A percentile compares a stretch with the other conserved stretches of the same genome.
Evolutionary conservation across 2,329 filamentous ascomycete species (phyloP).

Genomic region (Akanthomyces lecanii): DNA sequence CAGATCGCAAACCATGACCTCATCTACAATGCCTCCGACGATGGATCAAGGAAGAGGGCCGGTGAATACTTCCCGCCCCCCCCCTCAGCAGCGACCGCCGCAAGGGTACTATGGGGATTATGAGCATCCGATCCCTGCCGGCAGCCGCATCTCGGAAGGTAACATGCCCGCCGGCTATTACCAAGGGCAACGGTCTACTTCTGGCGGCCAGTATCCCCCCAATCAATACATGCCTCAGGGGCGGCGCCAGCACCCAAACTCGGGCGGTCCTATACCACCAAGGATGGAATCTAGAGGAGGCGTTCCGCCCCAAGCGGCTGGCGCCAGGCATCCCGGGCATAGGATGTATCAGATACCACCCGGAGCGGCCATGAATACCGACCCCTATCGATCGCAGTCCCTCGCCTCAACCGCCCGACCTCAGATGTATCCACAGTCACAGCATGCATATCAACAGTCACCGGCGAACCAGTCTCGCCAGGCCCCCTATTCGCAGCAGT

Average conservation of each 20-base stretch:
- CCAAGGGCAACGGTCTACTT: slow-evolving; percentile 48
- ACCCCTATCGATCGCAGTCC: slow-evolving; percentile 88
- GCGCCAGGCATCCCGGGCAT: slow-evolving; percentile 44
- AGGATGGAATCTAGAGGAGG: slow-evolving; percentile 59
- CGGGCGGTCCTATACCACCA: slow-evolving; percentile 49
- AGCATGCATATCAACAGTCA: slow-evolving; percentile 57
- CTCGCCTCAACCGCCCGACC: slow-evolving; percentile 74
- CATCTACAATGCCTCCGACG: slow-evolving; percentile 55
- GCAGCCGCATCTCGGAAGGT: slow-evolving; percentile 36
- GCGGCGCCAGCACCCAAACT: slow-evolving; percentile 43
- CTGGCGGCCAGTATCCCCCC: slow-evolving; percentile 38
- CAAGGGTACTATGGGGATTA: slow-evolving; percentile 34
- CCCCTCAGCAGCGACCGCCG: slow-evolving; percentile 52
- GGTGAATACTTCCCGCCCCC: slow-evolving; percentile 55
- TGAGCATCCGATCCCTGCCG: slow-evolving; percentile 25
- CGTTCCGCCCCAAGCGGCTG: slow-evolving; percentile 39
- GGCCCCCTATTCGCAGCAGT: slow-evolving; percentile 61
- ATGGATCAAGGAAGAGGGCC: slow-evolving; percentile 50
- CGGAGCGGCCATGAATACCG: slow-evolving; percentile 71
- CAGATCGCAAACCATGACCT: slow-evolving; percentile 93
- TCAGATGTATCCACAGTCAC: slow-evolving; percentile 63
- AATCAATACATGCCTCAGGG: slow-evolving; percentile 47
- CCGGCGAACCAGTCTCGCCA: slow-evolving; percentile 75
- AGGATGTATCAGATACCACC: slow-evolving; percentile 61
- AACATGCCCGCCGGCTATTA: slow-evolving; percentile 50